phyloP scores from a whole-genome alignment of 2,329 filamentous ascomycete genomes.

The Alternaria postmessia region DNA sequence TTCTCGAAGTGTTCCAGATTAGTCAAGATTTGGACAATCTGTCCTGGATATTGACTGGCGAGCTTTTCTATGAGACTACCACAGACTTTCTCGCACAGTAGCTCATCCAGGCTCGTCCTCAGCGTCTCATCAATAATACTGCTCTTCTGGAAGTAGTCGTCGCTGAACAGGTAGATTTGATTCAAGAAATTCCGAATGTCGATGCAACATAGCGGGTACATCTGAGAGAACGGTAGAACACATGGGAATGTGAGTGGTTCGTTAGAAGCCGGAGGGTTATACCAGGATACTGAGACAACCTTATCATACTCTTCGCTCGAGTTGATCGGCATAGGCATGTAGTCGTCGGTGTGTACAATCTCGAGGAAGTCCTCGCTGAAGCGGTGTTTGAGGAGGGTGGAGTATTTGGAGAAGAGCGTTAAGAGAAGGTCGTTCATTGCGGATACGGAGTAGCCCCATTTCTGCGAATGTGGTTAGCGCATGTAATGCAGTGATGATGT shows the following conservation, averaged over 20 bases:
- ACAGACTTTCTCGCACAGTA: conserved; percentile 93
- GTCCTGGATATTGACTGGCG: conserved; percentile 90
- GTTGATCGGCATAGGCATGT: conserved; percentile 99
- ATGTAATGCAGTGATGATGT: too few relatives aligned
- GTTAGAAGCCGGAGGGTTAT: conserved; percentile 64
- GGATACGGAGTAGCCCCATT: conserved; percentile 87
- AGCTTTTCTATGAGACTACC: conserved; percentile 86
- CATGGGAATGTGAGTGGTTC: conserved; percentile 82
- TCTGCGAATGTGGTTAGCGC: conserved; percentile 57
- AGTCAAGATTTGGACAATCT: conserved; percentile 98
- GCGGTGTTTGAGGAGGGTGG: conserved; percentile 84
- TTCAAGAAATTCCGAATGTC: conserved; percentile 97
- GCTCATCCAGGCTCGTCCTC: conserved; percentile 86
- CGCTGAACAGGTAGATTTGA: conserved; percentile 97
- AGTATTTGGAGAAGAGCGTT: conserved; percentile 92
- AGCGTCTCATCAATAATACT: conserved; percentile 91
- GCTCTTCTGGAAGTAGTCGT: conserved; percentile 93
- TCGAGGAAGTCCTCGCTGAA: conserved; percentile 98
- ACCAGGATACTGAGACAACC: conserved; percentile 96
- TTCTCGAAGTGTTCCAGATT: conserved; percentile 97
- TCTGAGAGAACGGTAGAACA: conserved; percentile 96
- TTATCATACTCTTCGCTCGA: conserved; percentile 92
- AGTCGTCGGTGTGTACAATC: conserved; percentile 90
- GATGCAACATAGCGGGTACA: conserved; percentile 98
- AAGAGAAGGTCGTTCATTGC: conserved; percentile 85